Base-by-base conservation (phyloP, 805 yeast genomes). In the Wickerhamiella sergipiensis region DNA sequence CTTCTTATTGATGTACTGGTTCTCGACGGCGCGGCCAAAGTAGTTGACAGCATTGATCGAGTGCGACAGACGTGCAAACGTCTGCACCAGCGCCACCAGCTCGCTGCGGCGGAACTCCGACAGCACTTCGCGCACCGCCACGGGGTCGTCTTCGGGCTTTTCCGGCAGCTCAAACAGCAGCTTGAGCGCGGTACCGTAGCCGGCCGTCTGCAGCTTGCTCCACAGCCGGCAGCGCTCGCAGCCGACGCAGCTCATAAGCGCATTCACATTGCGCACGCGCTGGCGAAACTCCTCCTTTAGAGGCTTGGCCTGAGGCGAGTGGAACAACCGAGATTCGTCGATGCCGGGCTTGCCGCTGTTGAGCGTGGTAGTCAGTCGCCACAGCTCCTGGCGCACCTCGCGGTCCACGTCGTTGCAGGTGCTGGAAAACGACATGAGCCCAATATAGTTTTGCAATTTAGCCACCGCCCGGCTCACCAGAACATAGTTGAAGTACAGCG, bases 201-300 rank as follows among this genome's bases (percentile, higher is more conserved):
- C 99, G 15, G 92, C 86, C 1, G 95, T 87, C 70, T 92, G 98
- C 29, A 92, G 78, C 67, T 92, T 92, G 9, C 98, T 98, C 99
- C 99, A 92, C 67, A 92, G 72, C 61, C 97, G 78, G 67, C 99
- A 92, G 63, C 97, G 76, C 64, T 92, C 98, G 71, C 99, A 92
- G 39, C 95, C 97, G 42, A 92, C 97, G 70, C 99, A 92, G 66
- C 90, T 96, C 97, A 92, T 92, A 44, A 92, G 79, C 48, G 85
- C 82, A 19, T 95, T 81, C 22, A 92, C 94, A 64, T 92, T 92
- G 62, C 80, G 81, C 66, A 92, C 94, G 49, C 95, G 81, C 39
- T 76, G 67, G 54, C 90, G 77, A 70, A 92, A 89, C 60, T 92
- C 97, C 55, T 82, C 81, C 61, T 92, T 92, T 52, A 90, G 73